These are phyloP conservation scores for Oidiodendron maius DNA, from an alignment of 495 filamentous ascomycete species.

Conservation along the genomic window DNA sequence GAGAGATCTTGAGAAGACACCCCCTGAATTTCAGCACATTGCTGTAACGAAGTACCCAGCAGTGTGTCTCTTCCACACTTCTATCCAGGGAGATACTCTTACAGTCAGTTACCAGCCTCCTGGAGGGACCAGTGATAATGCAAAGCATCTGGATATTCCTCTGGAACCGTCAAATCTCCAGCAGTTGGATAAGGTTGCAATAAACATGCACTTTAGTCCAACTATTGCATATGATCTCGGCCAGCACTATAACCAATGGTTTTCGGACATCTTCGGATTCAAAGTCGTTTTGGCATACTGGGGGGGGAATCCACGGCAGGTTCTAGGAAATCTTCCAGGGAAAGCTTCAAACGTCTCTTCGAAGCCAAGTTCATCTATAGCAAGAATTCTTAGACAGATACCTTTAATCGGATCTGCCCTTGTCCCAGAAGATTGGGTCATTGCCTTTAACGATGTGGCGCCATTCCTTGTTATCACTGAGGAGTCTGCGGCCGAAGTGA, in stretches of 20 bases:
- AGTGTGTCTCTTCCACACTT: constrained; percentile 67
- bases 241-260: constrained; percentile 62
- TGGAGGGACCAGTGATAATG: background rate
- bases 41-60: constrained; percentile 57
- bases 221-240: constrained; percentile 66
- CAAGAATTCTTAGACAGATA: constrained; percentile 4
- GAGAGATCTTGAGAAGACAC: constrained; percentile 31
- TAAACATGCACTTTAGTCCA: constrained; percentile 58
- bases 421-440: constrained; percentile 24
- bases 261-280: constrained; percentile 65
- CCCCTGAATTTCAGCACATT: constrained; percentile 55
- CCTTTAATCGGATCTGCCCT: constrained; percentile 20
- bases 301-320: constrained; percentile 52
- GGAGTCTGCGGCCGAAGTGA: constrained; percentile 62
- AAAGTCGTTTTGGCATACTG: constrained; percentile 62
- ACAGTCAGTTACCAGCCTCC: constrained; percentile 46
- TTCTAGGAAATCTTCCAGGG: constrained; percentile 50
- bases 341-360: constrained; percentile 2
- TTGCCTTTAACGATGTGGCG: constrained; percentile 79
- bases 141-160: constrained; percentile 45
- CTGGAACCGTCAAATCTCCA: constrained; percentile 42
- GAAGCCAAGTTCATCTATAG: constrained; percentile 6
- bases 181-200: constrained; percentile 41
- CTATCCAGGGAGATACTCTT: constrained; percentile 45
- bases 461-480: constrained; percentile 69